Percentiles rank a stretch among this genome's conserved stretches.
These are phyloP conservation scores for Lodderomyces jiufengensis DNA, from an alignment of 1,139 yeast genomes.

Conservation along the genomic window DNA sequence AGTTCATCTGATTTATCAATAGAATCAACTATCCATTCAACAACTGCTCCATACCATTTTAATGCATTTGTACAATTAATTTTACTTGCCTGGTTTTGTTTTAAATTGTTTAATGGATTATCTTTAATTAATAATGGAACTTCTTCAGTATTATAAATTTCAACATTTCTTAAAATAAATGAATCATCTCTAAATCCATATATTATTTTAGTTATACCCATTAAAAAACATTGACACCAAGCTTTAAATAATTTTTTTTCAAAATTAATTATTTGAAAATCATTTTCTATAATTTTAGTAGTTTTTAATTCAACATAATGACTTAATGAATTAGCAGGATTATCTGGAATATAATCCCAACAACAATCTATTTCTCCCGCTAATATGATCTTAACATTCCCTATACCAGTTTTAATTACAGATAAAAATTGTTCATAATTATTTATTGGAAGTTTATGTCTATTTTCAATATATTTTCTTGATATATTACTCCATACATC, in stretches of 20 bases:
- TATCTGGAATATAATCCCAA: constrained; percentile 70
- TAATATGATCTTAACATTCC: constrained; percentile 60
- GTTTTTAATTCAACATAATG: constrained; percentile 91
- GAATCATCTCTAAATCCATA: constrained; percentile 85
- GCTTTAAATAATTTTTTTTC: constrained; percentile 71
- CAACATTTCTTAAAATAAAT: constrained; percentile 60
- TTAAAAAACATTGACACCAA: constrained; percentile 92
- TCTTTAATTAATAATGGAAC: constrained; percentile 61
- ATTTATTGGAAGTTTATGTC: constrained; percentile 56
- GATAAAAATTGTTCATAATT: constrained; percentile 76
- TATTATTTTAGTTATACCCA: constrained; percentile 74
- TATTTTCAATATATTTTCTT: constrained; percentile 61
- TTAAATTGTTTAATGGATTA: constrained; percentile 26
- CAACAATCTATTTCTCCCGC: constrained; percentile 94
- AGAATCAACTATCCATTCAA: constrained; percentile 67
- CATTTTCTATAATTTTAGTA: constrained; percentile 49
- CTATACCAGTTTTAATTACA: constrained; percentile 81
- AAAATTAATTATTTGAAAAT: constrained; percentile 54
- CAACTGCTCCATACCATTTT: constrained; percentile 79
- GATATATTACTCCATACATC: constrained; percentile 72
- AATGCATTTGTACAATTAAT: constrained; percentile 72
- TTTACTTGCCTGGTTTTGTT: constrained; percentile 19
- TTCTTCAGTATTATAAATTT: constrained; percentile 73
- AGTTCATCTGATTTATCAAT: constrained; percentile 47
- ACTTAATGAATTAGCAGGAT: constrained; percentile 43